Base-by-base conservation (phyloP, 441 rosid species). In the Corymbia citriodora region DNA sequence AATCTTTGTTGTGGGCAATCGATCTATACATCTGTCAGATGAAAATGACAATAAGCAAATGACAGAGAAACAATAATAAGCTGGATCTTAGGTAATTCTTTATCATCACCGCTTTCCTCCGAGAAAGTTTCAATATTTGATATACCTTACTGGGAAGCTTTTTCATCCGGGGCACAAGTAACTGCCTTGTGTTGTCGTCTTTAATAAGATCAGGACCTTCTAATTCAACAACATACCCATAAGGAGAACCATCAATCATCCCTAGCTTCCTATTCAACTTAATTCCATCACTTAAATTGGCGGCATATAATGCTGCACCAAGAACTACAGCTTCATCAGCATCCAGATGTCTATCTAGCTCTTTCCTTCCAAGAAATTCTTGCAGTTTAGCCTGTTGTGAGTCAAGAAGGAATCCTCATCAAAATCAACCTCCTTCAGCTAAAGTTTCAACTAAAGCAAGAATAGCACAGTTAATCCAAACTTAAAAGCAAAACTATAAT, bases 301-400 rank as follows among this genome's bases (percentile, higher is more conserved):
- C 99, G 90, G 99, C 99, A 94, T 94, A 96, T 63, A 98, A 93
- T 48, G 99, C 91, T 49, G 99, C 92, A 90, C 99, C 99, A 52
- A 98, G 99, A 93, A 96, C 99, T 92, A 96, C 95, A 83, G 99
- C 99, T 94, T 98, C 99, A 94, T 98, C 99, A 90, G 99, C 99
- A 95, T 98, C 99, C 88, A 98, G 94, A 96, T 98, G 99, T 91
- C 94, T 98, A 95, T 95, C 99, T 91, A 98, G 95, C 89, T 95
- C 98, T 93, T 94, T 96, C 94, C 96, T 96, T 90, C 98, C 99
- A 87, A 98, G 95, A 94, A 94, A 96, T 92, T 98, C 99, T 92
- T 95, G 99, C 92, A 98, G 95, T 91, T 93, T 97, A 91, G 95
- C 97, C 99, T 98, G 96, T 93, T 49, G 93, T 17, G 55, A 87